These are phyloP conservation scores for Sporisorium reilianum DNA, from an alignment of 1,284 basidiomycete species.

Conservation along the genomic window DNA sequence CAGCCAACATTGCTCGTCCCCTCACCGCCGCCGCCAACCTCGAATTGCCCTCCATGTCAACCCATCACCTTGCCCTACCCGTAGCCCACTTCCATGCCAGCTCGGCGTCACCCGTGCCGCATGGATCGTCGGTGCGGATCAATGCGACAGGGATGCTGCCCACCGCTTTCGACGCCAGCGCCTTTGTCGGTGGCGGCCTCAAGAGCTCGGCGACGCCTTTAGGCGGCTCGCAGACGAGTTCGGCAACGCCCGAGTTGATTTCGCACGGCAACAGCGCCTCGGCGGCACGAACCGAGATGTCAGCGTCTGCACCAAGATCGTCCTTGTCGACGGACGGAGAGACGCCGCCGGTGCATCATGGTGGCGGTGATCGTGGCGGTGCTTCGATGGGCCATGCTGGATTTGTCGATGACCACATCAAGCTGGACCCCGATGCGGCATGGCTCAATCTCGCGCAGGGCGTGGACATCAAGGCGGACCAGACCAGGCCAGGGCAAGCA, in stretches of 20 bases:
- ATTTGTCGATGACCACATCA: not conserved
- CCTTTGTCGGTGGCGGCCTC: conserved; percentile 7
- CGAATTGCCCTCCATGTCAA: conserved; percentile 8
- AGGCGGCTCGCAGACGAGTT: conserved; percentile 19
- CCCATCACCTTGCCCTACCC: conserved; percentile 20
- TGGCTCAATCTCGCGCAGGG: conserved; percentile 8
- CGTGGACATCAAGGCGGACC: not conserved
- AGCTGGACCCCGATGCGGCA: conserved; percentile 6
- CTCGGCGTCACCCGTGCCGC: conserved; percentile 24
- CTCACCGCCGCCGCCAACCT: conserved; percentile 33
- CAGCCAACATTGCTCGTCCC: conserved; percentile 26
- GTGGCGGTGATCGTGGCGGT: not conserved
- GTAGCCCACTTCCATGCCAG: conserved; percentile 15
- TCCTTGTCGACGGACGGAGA: conserved; percentile 41
- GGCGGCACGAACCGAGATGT: not conserved
- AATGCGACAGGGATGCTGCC: conserved; percentile 1
- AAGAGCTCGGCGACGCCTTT: conserved; percentile 22
- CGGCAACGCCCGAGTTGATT: conserved; percentile 34
- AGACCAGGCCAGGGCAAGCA: not conserved
- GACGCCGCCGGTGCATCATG: conserved; percentile 19
- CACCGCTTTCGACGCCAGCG: not conserved
- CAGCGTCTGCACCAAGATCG: conserved; percentile 22
- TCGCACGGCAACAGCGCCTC: conserved; percentile 11
- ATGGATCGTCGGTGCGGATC: not conserved
- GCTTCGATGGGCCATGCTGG: not conserved